Evolutionary conservation across 2,329 filamentous ascomycete genomes (phyloP), one percentile per base, ranked within the genome.

Genomic region (Aspergillus pseudotamarii): DNA sequence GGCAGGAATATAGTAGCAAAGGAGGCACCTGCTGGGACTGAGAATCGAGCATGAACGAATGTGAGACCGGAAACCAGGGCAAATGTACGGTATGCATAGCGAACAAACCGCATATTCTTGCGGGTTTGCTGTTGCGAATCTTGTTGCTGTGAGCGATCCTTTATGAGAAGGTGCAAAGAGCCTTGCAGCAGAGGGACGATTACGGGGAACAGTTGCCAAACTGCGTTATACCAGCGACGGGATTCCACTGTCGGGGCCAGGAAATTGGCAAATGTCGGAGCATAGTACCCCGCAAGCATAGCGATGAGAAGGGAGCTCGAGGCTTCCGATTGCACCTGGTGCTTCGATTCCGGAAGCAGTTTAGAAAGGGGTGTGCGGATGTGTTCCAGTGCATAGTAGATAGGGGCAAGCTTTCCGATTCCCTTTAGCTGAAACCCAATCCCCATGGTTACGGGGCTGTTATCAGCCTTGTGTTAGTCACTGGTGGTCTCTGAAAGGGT

Each of bases 191-290:
- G 38, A n/a, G 62, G 62, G 8, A 61, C 48, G 1, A 53, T 32
- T 3, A 61, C 23, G 4, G 62, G 62, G 26, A 64, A 64, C 5
- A 57, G 16, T 32, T 64, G 59, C 62, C 62, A 64, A 4, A 58
- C 2, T 8, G 59, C 59, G 45, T 61, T 64, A 21, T 30, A 59
- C 21, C 28, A 43, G 26, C 30, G 50, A 10, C 59, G 43, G 6
- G 16, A n/a, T 19, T n/a, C n/a, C 16, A 43, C 16, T n/a, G n/a
- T 8, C 6, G 59, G 38, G 4, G 59, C 43, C 1, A 59, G 8
- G 21, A 64, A 64, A 23, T 50, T 58, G 9, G 28, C 56, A 19
- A 59, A 23, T 3, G 59, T 61, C 4, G 62, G 62, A 2, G 60
- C 6, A 26, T 61, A 64, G 38, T 64, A 61, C 21, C 50, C 62